Base-by-base conservation (phyloP, 1,284 basidiomycete species). In the Coniferiporia sulphurascens region DNA sequence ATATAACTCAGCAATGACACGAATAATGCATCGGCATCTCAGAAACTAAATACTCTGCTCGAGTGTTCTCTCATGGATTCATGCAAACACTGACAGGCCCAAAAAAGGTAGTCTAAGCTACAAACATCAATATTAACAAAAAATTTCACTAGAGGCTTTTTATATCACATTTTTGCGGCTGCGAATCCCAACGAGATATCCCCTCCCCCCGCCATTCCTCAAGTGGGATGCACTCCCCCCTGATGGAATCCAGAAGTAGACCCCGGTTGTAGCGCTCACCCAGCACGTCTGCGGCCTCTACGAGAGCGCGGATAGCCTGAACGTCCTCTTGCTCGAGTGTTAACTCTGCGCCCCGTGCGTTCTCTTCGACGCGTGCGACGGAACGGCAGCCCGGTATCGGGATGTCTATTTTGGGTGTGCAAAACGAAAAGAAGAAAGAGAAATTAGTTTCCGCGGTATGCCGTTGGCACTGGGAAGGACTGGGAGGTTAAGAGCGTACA, bases 141-240 rank as follows among this genome's bases (percentile, higher is more conserved):
- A 5, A 27, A 2, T 27, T 27, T 27, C 5, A 27, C 5, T 27
- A 27, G 5, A 27, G 27, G 27, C 5, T 27, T 27, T 27, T 27
- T 27, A 27, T 2, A 5, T 5, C 5, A 27, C 27, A 27, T 27
- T 27, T 27, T 27, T 27, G 27, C 5, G 27, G 27, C 27, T 43
- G 60, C 73, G 38, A 59, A 35, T 34, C 65, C 65, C 48, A 10
- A 55, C 19, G 27, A 27, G 27, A 27, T 27, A 27, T 27, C 5
- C 27, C 27, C 48, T 59, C 61, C 8, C 56, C 52, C 34, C 56
- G 59, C 61, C 61, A 62, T 27, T 58, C 44, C 21, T 48, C 52
- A 21, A 59, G 46, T 7, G 61, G 57, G 15, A 62, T 52, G 52
- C 61, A 62, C 13, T 62, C 48, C 7, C 61, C 61, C 44, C 59